These are phyloP conservation scores for Rhizomucor pusillus DNA, from an alignment of 371 early-diverging fungal species.

Conservation along the genomic window DNA sequence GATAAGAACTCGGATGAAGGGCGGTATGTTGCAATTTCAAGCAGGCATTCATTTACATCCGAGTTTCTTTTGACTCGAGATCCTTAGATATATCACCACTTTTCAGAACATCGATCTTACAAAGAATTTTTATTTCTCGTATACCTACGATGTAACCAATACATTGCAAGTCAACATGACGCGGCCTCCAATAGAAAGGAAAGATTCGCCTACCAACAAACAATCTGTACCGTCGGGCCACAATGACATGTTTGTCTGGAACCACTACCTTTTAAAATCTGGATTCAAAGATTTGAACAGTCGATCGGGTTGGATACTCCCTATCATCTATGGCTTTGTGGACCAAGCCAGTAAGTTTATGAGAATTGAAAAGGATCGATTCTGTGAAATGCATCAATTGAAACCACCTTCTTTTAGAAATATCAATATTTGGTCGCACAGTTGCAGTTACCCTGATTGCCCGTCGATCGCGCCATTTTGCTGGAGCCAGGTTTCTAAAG, in stretches of 20 bases:
- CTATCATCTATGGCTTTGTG: constrained; percentile 94
- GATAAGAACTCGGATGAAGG: constrained; percentile 83
- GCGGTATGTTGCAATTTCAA: constrained; percentile 31
- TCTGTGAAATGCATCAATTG: neutral
- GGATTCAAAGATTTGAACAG: constrained; percentile 67
- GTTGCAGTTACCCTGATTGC: constrained; percentile 93
- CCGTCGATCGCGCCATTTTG: constrained; percentile 90
- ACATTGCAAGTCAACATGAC: constrained; percentile 89
- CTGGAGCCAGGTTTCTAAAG: constrained; percentile 96
- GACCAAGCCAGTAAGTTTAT: constrained; percentile 83
- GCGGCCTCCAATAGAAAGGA: constrained; percentile 17
- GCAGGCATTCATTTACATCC: neutral
- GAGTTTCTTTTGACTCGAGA: neutral
- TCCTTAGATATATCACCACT: constrained; percentile 65
- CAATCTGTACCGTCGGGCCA: constrained; percentile 17
- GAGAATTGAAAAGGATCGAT: neutral
- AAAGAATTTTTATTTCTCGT: constrained; percentile 90
- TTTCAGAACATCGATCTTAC: constrained; percentile 81
- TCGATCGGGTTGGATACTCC: constrained; percentile 83
- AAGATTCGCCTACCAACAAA: constrained; percentile 2
- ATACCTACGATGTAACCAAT: constrained; percentile 92
- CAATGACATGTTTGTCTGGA: constrained; percentile 96
- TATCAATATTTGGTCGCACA: constrained; percentile 81
- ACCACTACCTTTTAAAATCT: constrained; percentile 75
- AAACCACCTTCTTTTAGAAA: constrained; percentile 29